Evolutionary conservation across 192 early-diverging fungal genomes (phyloP).

Genomic region (Backusella parvicylindrica): DNA sequence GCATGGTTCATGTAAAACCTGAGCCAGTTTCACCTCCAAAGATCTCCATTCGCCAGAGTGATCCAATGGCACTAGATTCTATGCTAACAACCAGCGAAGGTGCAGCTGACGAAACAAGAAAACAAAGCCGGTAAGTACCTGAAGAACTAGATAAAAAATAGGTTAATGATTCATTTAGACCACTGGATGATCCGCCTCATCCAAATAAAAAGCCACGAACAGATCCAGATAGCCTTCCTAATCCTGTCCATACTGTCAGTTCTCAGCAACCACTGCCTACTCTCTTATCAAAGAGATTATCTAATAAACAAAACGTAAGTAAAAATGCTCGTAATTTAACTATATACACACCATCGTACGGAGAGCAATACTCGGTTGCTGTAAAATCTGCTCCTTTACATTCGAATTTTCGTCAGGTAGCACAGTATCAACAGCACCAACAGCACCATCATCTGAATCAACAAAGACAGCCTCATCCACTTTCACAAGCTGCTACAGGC

Average conservation of each 20-base stretch:
- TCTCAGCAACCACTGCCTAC: conserved; percentile 5
- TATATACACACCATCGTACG: conserved; percentile 48
- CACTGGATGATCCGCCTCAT: background rate
- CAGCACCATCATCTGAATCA: conserved; percentile 9
- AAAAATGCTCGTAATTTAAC: conserved; percentile 43
- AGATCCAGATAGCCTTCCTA: conserved; percentile 5
- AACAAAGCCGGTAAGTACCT: background rate
- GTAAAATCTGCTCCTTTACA: conserved; percentile 48
- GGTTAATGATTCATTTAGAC: conserved; percentile 4
- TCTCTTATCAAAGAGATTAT: conserved; percentile 23
- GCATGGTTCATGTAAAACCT: conserved; percentile 6
- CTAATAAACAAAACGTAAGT: conserved; percentile 30
- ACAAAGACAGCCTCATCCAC: background rate
- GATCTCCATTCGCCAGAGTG: background rate
- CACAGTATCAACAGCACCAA: conserved; percentile 23
- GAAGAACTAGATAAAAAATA: conserved; percentile 11
- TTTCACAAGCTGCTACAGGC: background rate
- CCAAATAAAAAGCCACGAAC: conserved; percentile 11
- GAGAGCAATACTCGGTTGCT: conserved; percentile 35
- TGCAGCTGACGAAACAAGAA: background rate
- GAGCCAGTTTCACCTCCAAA: conserved; percentile 21
- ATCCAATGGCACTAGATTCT: conserved; percentile 31
- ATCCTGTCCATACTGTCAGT: conserved; percentile 8
- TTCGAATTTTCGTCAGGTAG: conserved; percentile 31
- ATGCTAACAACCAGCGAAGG: conserved; percentile 13